Percentiles rank a stretch among this genome's conserved stretches.
phyloP scores from a whole-genome alignment of 257 asterid genomes.

The Jaltomata sinuosa region DNA sequence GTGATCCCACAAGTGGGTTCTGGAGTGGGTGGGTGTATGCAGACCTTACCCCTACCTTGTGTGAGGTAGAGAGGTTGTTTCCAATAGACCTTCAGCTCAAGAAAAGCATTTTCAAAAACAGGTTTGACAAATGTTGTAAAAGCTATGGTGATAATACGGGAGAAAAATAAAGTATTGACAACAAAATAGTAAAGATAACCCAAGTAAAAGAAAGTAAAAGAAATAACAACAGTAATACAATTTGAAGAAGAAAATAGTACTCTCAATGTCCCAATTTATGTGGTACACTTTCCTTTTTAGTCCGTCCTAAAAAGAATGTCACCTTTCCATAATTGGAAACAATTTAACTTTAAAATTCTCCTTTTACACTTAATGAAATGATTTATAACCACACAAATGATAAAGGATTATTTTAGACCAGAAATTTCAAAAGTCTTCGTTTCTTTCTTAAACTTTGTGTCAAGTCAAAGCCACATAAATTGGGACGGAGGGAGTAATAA shows the following conservation, averaged over 20 bases:
- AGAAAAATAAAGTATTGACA: not conserved
- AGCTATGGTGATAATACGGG: not conserved
- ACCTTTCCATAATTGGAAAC: too few species aligned
- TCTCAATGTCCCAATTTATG: too few species aligned
- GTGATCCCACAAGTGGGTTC: not conserved
- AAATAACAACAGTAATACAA: not conserved
- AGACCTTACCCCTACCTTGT: not conserved
- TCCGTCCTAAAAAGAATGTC: too few species aligned
- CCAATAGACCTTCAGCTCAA: not conserved
- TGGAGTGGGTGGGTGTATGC: not conserved
- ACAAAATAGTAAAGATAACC: not conserved
- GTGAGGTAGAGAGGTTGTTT: not conserved
- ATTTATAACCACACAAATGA: too few species aligned
- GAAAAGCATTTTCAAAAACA: not conserved
- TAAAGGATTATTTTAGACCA: too few species aligned
- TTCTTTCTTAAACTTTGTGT: too few species aligned
- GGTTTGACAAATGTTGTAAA: not conserved
- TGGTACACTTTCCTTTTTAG: too few species aligned
- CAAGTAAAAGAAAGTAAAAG: not conserved
- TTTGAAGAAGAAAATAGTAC: not conserved
- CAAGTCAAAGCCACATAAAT: too few species aligned
- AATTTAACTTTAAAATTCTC: too few species aligned
- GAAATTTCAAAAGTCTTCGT: too few species aligned
- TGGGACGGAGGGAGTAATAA: too few species aligned
- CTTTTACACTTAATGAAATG: too few species aligned